Evolutionary conservation across 2,329 filamentous ascomycete genomes (phyloP), one percentile per base, ranked within the genome.

Genomic region (Diaporthe velutina): DNA sequence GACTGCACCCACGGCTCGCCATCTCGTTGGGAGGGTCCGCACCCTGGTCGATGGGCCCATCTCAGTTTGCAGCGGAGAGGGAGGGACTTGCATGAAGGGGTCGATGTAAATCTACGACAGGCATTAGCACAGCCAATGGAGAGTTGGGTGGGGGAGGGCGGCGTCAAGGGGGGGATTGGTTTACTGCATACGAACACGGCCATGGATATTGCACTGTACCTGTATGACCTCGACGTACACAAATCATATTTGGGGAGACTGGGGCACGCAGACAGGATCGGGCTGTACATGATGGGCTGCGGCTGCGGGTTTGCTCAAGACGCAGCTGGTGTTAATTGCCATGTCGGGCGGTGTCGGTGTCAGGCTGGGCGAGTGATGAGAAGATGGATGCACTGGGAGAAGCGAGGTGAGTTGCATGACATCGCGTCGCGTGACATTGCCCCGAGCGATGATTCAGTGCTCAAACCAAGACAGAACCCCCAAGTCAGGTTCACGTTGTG

Each of bases 21-120:
- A 67, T 57, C 50, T 48, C 57, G 73, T 72, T 71, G 70, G 54
- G 48, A 40, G 40, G 58, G 66, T 48, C 38, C 50, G 52, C 52
- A 71, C 57, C 74, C 72, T 64, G 57, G 67, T 70, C 60, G 42
- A 60, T 33, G 67, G 74, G 73, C 35, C 64, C 71, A 75, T 58
- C 40, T 72, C 66, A 73, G 61, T 30, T 19, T 73, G 74, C 71
- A 67, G 57, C 64, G 45, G 57, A 72, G 70, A 64, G 57, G 42
- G 57, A 52, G 70, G 57, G 55, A 52, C 55, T 60, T 72, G 70
- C 70, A 72, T 72, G 54, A 60, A 71, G 68, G 48, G 70, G 57
- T 64, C 61, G 61, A 70, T 60, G 72, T 38, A 68, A 60, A 70
- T 74, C 68, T 74, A 73, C 70, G 68, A 74, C 70, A 61, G 28